Conservation (phyloP, 2,329 filamentous ascomycete species). For the Colletotrichum gloeosporioides region DNA sequence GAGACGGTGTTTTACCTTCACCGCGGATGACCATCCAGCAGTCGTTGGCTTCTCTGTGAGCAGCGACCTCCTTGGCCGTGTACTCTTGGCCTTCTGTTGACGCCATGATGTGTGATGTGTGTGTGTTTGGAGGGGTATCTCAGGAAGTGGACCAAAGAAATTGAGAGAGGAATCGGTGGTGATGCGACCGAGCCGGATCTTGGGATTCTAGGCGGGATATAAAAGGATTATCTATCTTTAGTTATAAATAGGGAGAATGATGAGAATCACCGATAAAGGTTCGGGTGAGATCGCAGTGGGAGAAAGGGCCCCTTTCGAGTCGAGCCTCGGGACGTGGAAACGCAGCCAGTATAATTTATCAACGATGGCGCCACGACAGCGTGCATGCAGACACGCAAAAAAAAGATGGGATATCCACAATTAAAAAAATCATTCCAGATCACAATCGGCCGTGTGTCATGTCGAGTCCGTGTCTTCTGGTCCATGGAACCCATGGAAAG, state of each 20-base stretch:
- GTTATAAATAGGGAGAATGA: not conserved
- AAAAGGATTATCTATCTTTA: not conserved
- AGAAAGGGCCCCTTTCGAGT: not conserved
- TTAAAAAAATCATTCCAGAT: not conserved
- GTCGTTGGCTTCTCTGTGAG: constrained; percentile 53
- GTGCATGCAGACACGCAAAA: not conserved
- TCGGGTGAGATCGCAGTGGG: not conserved
- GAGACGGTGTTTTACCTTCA: too few species aligned
- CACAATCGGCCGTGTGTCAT: not conserved
- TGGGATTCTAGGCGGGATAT: not conserved
- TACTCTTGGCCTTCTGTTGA: constrained; percentile 29
- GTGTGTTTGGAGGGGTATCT: not conserved
- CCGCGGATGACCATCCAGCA: constrained; percentile 63
- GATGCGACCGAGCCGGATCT: not conserved
- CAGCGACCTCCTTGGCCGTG: constrained; percentile 48
- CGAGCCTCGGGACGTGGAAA: not conserved
- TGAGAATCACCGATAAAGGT: not conserved
- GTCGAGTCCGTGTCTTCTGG: not conserved
- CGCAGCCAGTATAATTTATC: constrained; percentile 2
- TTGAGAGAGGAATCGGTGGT: not conserved
- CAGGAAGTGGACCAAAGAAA: not conserved
- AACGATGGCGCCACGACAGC: not conserved
- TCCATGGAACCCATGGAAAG: not conserved
- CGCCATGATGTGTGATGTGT: not conserved
- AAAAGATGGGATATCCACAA: constrained; percentile 7